Percentiles rank a stretch among this genome's conserved stretches.
Conservation (phyloP, 2,329 filamentous ascomycete genomes). For the Xylariaceae sp. region DNA sequence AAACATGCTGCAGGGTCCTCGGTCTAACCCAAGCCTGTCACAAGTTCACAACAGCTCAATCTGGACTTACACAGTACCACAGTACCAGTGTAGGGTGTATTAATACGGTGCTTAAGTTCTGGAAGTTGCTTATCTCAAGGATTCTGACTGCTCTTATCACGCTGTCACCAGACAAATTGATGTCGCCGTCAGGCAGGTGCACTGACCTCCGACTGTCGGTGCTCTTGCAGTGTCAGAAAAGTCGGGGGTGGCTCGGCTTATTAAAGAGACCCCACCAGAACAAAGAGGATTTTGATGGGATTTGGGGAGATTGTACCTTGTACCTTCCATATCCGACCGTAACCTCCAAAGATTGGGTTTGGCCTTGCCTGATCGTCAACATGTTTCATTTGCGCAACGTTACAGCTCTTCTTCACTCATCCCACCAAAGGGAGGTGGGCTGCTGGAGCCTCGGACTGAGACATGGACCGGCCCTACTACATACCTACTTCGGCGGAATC, state of each 20-base stretch:
- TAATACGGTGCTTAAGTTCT: no score
- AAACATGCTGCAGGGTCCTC: no score
- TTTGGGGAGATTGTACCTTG: neutral
- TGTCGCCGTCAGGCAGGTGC: no score
- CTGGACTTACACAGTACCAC: no score
- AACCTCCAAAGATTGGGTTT: neutral
- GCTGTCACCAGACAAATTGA: no score
- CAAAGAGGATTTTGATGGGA: no score
- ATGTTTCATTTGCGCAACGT: slow-evolving; percentile 23
- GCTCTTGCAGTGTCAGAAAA: neutral
- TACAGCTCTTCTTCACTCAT: slow-evolving; percentile 23
- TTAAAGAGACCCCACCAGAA: neutral
- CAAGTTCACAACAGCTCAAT: no score
- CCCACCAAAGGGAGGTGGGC: slow-evolving; percentile 5
- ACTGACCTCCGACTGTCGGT: neutral
- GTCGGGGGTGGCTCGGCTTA: neutral
- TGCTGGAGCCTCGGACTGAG: slow-evolving; percentile 22
- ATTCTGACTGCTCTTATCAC: no score
- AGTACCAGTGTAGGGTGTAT: no score
- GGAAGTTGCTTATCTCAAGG: no score
- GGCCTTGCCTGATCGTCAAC: neutral
- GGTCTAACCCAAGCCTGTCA: no score
- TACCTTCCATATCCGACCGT: neutral
- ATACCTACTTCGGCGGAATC: no score
- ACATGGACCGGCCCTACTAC: slow-evolving; percentile 10